Base-by-base conservation (phyloP, 768 basidiomycete species). In the Favolaschia claudopus region DNA sequence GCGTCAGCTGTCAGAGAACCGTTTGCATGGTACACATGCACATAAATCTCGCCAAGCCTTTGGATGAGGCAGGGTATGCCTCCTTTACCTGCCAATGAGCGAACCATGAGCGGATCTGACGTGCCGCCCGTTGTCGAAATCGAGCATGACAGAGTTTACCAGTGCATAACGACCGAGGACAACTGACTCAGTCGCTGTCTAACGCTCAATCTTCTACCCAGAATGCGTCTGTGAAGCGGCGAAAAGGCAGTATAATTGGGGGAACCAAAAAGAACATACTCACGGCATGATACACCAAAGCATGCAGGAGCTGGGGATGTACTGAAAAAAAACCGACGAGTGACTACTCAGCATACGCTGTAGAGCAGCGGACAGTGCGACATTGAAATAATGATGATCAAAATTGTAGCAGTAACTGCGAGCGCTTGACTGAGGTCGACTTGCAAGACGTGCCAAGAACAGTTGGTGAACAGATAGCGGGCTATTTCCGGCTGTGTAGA, bases 391-490 rank as follows among this genome's bases (percentile, higher is more conserved):
- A 27, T 56, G 54, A 50, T 62, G 14, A 56, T 62, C 50, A 57
- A 39, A 14, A 48, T 37, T 59, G 29, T n/a, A n/a, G 36, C 36
- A 53, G 44, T 47, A 40, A 45, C 20, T 37, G 49, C 32, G 27
- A n/a, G 42, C 40, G 53, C 46, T 38, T 12, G 13, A 20, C 14
- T 8, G 20, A 52, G 44, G 12, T 28, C n/a, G n/a, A n/a, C n/a
- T n/a, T n/a, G n/a, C 7, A 34, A 42, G 62, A 57, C 63, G 58
- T 60, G 63, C 63, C 63, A 64, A 60, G 63, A 54, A 48, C 63
- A 48, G 36, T 38, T 12, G 19, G 36, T 17, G 39, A 40, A 39
- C 13, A 48, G 14, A 43, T 29, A 40, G 7, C 1, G 33, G 38
- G 43, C 43, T 28, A 22, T 19, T n/a, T 9, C 46, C 28, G 46